Evolutionary conservation across 768 basidiomycete genomes (phyloP).

Genomic region (Tricholoma furcatifolium): DNA sequence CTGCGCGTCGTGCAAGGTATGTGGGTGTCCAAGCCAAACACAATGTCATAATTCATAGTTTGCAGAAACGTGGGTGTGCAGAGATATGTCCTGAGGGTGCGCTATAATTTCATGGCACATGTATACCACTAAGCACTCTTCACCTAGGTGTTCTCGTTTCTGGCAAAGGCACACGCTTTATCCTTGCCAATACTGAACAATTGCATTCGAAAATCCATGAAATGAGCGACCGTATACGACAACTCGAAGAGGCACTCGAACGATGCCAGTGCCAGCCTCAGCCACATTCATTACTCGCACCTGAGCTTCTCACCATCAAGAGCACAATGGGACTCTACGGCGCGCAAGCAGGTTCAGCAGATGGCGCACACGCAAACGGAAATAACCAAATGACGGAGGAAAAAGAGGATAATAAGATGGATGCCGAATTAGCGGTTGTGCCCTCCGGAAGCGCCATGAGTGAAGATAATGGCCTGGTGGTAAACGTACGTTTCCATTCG

Average conservation of each 20-base stretch:
- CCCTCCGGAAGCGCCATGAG: background rate
- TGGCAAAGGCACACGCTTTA: conserved; percentile 65
- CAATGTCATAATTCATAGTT: conserved; percentile 2
- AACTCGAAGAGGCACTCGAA: conserved; percentile 56
- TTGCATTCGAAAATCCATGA: conserved; percentile 63
- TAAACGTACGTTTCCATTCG: conserved; percentile 2
- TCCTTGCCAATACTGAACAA: conserved; percentile 67
- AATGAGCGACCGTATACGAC: conserved; percentile 65
- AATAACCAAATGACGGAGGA: conserved; percentile 9
- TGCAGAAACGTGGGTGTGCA: conserved; percentile 60
- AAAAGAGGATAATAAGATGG: conserved; percentile 14
- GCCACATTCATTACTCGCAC: conserved; percentile 49
- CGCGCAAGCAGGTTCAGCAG: conserved; percentile 24
- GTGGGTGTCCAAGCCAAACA: conserved; percentile 1
- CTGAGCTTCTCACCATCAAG: conserved; percentile 53
- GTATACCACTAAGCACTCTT: background rate
- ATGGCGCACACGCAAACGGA: background rate
- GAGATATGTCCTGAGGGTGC: conserved; percentile 68
- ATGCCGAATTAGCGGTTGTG: conserved; percentile 13
- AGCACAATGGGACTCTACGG: conserved; percentile 53
- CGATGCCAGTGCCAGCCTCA: conserved; percentile 22
- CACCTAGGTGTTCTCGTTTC: conserved; percentile 58
- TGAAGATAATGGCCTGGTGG: background rate
- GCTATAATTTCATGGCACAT: conserved; percentile 7
- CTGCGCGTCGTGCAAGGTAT: conserved; percentile 43